Evolutionary conservation across 1,139 yeast genomes (phyloP).

Genomic region (Magnusiomyces fungicola): DNA sequence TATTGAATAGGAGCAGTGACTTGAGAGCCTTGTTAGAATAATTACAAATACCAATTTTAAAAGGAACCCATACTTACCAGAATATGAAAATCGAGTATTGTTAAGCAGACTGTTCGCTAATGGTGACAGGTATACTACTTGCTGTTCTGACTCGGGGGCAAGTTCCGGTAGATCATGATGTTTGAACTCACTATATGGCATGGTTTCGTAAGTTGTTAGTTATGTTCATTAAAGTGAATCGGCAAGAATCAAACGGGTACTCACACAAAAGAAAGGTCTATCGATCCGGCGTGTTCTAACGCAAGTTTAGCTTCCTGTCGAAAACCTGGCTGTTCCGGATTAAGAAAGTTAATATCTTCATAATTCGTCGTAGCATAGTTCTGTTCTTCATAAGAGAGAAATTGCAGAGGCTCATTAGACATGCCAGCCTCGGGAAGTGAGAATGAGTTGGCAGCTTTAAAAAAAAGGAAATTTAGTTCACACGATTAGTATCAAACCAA

Average conservation of each 20-base stretch:
- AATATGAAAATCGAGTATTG: constrained; percentile 6
- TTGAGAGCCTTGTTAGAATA: no score
- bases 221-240: not conserved
- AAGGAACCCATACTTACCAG: constrained; percentile 7
- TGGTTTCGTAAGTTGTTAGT: not conserved
- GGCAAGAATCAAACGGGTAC: not conserved
- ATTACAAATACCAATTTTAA: no score
- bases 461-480: not conserved
- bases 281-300: constrained; percentile 7
- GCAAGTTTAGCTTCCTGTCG: constrained; percentile 1
- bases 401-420: constrained; percentile 3
- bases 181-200: constrained; percentile 13
- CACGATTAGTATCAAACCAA: not conserved
- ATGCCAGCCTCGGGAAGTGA: constrained; percentile 5
- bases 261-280: constrained; percentile 13
- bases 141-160: constrained; percentile 3
- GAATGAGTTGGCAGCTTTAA: not conserved
- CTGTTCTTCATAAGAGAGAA: constrained; percentile 1
- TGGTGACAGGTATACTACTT: constrained; percentile 9
- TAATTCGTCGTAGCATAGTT: not conserved
- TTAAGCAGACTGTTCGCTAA: constrained; percentile 9
- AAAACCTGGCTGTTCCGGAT: not conserved
- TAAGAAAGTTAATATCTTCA: constrained; percentile 8
- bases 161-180: constrained; percentile 13
- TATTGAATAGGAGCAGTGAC: constrained; percentile 10